Percentiles rank a stretch among this genome's conserved stretches.
Conservation (phyloP, 768 basidiomycete genomes). For the Termitomyces eurrhizus region DNA sequence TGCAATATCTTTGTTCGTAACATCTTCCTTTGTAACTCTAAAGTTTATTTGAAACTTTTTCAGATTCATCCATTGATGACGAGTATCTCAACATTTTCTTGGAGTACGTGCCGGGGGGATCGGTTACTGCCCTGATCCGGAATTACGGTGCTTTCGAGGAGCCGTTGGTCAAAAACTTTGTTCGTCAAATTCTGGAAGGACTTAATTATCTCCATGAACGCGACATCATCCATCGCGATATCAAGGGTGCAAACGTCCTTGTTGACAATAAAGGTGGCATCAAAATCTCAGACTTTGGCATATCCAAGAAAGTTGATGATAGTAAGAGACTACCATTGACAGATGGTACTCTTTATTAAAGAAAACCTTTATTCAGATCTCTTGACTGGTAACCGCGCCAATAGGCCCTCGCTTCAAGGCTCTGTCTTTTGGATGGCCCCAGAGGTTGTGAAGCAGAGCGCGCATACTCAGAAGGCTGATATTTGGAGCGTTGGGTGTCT, state of each 20-base stretch:
- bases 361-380: slow-evolving; percentile 28
- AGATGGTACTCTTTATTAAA: neutral
- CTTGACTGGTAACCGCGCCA: slow-evolving; percentile 60
- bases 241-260: slow-evolving; percentile 98
- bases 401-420: slow-evolving; percentile 92
- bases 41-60: neutral
- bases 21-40: neutral
- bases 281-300: slow-evolving; percentile 96
- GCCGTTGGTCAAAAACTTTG: slow-evolving; percentile 86
- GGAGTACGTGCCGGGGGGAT: slow-evolving; percentile 95
- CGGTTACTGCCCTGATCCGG: slow-evolving; percentile 82
- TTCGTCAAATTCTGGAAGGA: slow-evolving; percentile 86
- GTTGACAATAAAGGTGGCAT: slow-evolving; percentile 97
- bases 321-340: slow-evolving; percentile 47
- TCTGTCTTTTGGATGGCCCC: slow-evolving; percentile 99
- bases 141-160: slow-evolving; percentile 97
- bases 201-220: slow-evolving; percentile 89
- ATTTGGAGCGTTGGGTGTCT: slow-evolving; percentile 97
- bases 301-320: slow-evolving; percentile 95
- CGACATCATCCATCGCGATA: slow-evolving; percentile 96
- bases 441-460: slow-evolving; percentile 95
- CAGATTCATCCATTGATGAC: slow-evolving; percentile 92
- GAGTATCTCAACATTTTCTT: slow-evolving; percentile 93
- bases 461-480: slow-evolving; percentile 88
- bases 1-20: slow-evolving; percentile 90